These are phyloP conservation scores for Beauveria varroae DNA, from an alignment of 2,329 filamentous ascomycete genomes.

Conservation along the genomic window DNA sequence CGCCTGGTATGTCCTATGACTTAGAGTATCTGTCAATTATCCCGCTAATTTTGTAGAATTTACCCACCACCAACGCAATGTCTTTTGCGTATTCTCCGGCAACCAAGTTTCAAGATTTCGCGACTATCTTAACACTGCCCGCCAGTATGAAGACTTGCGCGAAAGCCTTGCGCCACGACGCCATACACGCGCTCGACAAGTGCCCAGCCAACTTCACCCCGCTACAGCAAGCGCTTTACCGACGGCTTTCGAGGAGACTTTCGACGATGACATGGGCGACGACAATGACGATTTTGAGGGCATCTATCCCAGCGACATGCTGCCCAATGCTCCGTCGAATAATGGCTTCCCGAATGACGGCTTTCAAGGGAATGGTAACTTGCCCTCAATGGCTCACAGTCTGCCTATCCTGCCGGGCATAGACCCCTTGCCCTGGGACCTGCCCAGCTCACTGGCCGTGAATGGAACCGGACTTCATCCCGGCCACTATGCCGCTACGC, in stretches of 20 bases:
- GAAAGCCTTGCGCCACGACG: conserved; percentile 21
- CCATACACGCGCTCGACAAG: conserved; percentile 11
- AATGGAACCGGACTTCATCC: not conserved
- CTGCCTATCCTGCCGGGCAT: conserved; percentile 1
- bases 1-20: conserved; percentile 44
- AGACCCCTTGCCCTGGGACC: not conserved
- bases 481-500: not conserved
- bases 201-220: not conserved
- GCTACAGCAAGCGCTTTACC: conserved; percentile 16
- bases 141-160: conserved; percentile 38
- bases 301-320: conserved; percentile 32
- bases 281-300: conserved; percentile 39
- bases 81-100: conserved; percentile 97
- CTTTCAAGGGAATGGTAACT: not conserved
- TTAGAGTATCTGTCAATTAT: not conserved
- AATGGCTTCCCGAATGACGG: not conserved
- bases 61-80: conserved; percentile 86
- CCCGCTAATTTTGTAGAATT: conserved; percentile 58
- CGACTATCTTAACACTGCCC: conserved; percentile 60
- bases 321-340: conserved; percentile 20
- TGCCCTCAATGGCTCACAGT: conserved; percentile 9
- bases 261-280: conserved; percentile 36
- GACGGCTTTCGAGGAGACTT: conserved; percentile 24
- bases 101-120: conserved; percentile 72
- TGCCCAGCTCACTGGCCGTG: not conserved